Conservation (phyloP, 148 eudicot species). For the Vaccinium corymbosum region DNA sequence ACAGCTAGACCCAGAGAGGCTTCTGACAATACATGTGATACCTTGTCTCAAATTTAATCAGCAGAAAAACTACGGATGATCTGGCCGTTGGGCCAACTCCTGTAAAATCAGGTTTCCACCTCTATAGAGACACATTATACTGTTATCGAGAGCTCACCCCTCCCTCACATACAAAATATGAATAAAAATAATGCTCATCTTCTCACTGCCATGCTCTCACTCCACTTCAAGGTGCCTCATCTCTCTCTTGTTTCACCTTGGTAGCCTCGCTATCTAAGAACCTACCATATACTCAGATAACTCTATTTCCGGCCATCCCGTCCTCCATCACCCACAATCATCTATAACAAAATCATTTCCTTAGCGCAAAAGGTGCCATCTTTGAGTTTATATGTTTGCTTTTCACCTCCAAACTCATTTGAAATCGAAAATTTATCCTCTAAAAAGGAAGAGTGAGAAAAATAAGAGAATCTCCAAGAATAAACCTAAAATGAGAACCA, state of each 20-base stretch:
- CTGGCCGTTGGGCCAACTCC: background rate
- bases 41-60: background rate
- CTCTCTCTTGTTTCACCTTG: background rate
- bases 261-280: background rate
- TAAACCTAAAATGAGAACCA: background rate
- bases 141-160: no score
- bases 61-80: background rate
- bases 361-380: background rate
- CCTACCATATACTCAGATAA: background rate
- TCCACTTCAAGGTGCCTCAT: background rate
- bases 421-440: conserved; percentile 5
- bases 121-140: background rate
- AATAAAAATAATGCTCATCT: background rate
- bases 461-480: background rate
- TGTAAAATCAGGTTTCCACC: background rate
- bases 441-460: background rate
- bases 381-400: background rate
- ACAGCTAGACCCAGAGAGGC: background rate
- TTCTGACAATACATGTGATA: background rate
- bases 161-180: background rate
- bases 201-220: background rate
- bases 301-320: background rate
- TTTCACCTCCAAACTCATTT: background rate
- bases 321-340: background rate
- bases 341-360: background rate